Conservation (phyloP, 164 flowering plant species). For the Santalum album region DNA sequence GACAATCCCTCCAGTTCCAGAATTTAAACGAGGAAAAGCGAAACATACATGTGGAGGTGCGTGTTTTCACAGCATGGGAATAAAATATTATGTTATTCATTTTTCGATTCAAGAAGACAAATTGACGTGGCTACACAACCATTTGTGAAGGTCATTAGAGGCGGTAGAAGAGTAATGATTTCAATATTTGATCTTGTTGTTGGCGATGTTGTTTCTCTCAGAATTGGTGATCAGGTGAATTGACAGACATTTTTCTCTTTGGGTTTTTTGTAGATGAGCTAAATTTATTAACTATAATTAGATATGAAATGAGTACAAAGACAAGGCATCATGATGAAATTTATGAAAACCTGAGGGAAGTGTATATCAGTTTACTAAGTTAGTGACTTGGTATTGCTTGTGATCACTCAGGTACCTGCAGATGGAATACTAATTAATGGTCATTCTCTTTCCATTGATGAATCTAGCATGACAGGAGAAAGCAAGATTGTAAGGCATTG, state of each 20-base stretch:
- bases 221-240: constrained; percentile 88
- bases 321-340: too few species aligned
- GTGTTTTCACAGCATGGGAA: too few species aligned
- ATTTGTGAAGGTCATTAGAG: constrained; percentile 67
- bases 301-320: too few species aligned
- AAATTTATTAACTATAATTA: too few species aligned
- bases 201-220: constrained; percentile 89
- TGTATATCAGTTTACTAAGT: too few species aligned
- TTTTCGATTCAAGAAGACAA: not conserved
- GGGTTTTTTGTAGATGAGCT: too few species aligned
- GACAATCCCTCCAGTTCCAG: constrained; percentile 90
- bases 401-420: constrained; percentile 91
- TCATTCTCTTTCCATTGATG: constrained; percentile 93
- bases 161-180: constrained; percentile 67
- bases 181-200: constrained; percentile 96
- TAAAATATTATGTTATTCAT: not conserved
- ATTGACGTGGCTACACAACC: too few species aligned
- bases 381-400: too few species aligned
- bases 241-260: not conserved
- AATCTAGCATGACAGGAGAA: constrained; percentile 99
- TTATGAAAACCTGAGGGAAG: too few species aligned
- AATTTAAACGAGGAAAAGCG: constrained; percentile 86
- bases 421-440: constrained; percentile 80
- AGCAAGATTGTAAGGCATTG: constrained; percentile 92
- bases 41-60: constrained; percentile 81